Evolutionary conservation across 1,284 basidiomycete species (phyloP).

Genomic region (Leccinum subspadiceum): DNA sequence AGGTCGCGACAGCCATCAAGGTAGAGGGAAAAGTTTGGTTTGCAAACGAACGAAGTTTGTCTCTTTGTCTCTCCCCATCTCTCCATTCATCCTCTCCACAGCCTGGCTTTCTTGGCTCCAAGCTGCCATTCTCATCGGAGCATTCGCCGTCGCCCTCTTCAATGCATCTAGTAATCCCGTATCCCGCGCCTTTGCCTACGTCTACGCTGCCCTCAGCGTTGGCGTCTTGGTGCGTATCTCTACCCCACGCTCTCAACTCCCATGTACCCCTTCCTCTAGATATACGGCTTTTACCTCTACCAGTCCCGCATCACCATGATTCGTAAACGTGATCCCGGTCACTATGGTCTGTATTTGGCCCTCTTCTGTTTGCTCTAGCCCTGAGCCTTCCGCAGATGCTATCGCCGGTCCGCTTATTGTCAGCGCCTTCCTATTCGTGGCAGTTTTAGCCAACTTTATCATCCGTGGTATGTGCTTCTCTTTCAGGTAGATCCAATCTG

Average conservation of each 20-base stretch:
- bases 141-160: constrained; percentile 86
- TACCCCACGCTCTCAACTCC: constrained; percentile 4
- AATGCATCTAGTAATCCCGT: constrained; percentile 79
- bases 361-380: not conserved
- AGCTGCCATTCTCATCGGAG: constrained; percentile 81
- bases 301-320: constrained; percentile 92
- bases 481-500: not conserved
- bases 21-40: constrained; percentile 99
- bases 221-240: constrained; percentile 53
- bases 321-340: constrained; percentile 84
- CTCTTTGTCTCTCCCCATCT: not conserved
- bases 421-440: constrained; percentile 77
- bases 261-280: constrained; percentile 37
- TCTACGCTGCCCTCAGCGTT: constrained; percentile 80
- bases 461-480: constrained; percentile 60
- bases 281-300: constrained; percentile 88
- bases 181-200: constrained; percentile 78
- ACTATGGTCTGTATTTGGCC: constrained; percentile 69
- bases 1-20: constrained; percentile 85
- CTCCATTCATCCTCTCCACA: constrained; percentile 29
- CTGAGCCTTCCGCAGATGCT: constrained; percentile 53
- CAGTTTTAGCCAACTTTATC: constrained; percentile 84
- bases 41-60: constrained; percentile 91
- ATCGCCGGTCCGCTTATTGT: constrained; percentile 80
- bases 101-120: constrained; percentile 93